Conservation (phyloP, 2,329 filamentous ascomycete species). For the Scedosporium apiospermum region DNA sequence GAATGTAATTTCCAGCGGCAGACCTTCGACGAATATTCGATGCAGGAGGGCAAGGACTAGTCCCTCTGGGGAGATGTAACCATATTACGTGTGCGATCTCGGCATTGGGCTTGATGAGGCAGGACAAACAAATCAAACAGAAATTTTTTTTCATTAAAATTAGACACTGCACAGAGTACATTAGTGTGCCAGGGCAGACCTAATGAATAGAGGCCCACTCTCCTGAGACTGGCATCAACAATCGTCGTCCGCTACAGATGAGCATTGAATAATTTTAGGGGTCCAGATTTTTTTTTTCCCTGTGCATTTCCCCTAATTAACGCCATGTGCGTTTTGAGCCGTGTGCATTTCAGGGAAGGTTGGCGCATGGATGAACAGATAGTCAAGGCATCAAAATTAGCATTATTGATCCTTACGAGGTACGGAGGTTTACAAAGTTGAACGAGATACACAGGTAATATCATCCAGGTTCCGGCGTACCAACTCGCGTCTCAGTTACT, state of each 20-base stretch:
- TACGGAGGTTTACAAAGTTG: too few relatives aligned
- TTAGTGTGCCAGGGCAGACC: neutral
- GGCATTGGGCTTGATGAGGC: neutral
- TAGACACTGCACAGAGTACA: neutral
- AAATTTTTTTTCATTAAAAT: neutral
- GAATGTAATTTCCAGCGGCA: neutral
- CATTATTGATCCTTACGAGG: too few relatives aligned
- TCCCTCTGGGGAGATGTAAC: neutral
- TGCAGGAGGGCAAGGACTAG: neutral
- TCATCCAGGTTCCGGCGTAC: neutral
- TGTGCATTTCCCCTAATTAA: too few relatives aligned
- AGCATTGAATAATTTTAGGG: too few relatives aligned
- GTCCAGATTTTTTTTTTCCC: too few relatives aligned
- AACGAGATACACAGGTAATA: too few relatives aligned
- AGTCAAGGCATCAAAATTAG: too few relatives aligned
- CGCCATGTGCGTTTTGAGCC: too few relatives aligned
- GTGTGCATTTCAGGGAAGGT: too few relatives aligned
- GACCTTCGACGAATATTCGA: neutral
- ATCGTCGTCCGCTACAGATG: neutral
- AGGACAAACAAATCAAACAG: neutral
- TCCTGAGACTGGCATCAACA: neutral
- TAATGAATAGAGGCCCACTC: neutral
- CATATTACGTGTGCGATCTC: neutral
- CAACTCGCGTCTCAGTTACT: neutral
- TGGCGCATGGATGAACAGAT: too few relatives aligned